Conservation (phyloP, 148 eudicot genomes). For the Arctostaphylos glauca region DNA sequence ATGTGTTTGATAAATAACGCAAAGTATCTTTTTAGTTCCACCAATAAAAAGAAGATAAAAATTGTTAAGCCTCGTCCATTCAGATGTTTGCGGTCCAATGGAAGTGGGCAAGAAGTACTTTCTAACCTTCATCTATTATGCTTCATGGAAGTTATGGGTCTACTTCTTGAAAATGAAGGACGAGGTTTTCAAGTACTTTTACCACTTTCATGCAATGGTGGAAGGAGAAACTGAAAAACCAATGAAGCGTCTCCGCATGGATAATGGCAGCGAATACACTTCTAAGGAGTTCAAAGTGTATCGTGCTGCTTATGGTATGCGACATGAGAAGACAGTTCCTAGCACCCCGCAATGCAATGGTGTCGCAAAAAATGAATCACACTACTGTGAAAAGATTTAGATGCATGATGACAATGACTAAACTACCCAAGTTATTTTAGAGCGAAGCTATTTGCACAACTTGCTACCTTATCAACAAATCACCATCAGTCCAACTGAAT, state of each 20-base stretch:
- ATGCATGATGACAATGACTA: not conserved
- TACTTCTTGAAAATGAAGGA: not conserved
- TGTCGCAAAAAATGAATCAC: not conserved
- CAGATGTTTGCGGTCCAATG: too few relatives aligned
- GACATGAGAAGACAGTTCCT: not conserved
- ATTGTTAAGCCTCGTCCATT: too few relatives aligned
- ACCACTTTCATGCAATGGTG: not conserved
- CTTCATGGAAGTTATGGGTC: too few relatives aligned
- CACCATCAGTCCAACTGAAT: not conserved
- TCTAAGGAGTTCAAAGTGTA: not conserved
- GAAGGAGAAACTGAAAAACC: not conserved
- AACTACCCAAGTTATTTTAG: slow-evolving; percentile 1
- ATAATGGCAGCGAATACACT: slow-evolving; percentile 10
- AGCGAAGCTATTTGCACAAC: not conserved
- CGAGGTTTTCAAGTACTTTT: not conserved
- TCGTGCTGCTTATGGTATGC: not conserved
- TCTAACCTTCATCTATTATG: too few relatives aligned
- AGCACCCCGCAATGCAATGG: slow-evolving; percentile 6
- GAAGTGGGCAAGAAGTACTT: too few relatives aligned
- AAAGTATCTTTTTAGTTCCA: too few relatives aligned
- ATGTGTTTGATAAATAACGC: too few relatives aligned
- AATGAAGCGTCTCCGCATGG: not conserved
- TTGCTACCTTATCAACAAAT: slow-evolving; percentile 5
- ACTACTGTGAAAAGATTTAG: not conserved
- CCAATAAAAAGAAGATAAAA: too few relatives aligned